Evolutionary conservation across 495 filamentous ascomycete species (phyloP), one percentile per base, ranked within the genome.

Genomic region (Trichoderma parareesei): DNA sequence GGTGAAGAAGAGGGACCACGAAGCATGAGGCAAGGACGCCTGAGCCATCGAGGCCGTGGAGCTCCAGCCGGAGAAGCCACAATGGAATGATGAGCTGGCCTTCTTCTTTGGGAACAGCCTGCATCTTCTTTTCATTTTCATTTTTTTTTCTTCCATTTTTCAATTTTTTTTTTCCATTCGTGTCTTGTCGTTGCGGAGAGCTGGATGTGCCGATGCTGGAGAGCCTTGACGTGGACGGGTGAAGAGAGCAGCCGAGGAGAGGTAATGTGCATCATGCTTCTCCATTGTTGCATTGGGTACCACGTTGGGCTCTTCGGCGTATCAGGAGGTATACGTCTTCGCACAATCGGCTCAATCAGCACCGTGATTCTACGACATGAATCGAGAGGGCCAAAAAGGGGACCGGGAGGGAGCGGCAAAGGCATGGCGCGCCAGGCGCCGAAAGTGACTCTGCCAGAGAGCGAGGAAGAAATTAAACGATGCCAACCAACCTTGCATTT

Each of bases 71-170:
- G 49, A 57, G 49, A 57, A 57, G 11, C 49, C 49, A 18, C 49
- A 57, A 57, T 20, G 27, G 27, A 57, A 48, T 33, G 49, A 57
- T 57, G 49, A 57, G 49, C 49, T 57, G 49, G 49, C 49, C 49
- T 57, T 57, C 49, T 57, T 20, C 49, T 33, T 57, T 57, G 20
- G 49, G 49, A 57, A 57, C 49, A 35, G 49, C 49, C 16, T 57
- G 49, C 49, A 57, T 57, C 49, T 57, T 20, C 27, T 7, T 5
- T 8, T 18, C 20, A 10, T 35, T 35, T 35, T 48, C 13, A 0
- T 27, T 7, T 27, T 27, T 27, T 27, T 27, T 27, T 33, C 4
- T 5, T 8, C 49, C 20, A 10, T 35, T 35, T 35, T 48, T 35
- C 18, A 57, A 0, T 27, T 7, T 27, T 27, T 27, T 27, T 27